Conservation (phyloP, 768 basidiomycete species). For the Pleurotus tuber-regium region DNA sequence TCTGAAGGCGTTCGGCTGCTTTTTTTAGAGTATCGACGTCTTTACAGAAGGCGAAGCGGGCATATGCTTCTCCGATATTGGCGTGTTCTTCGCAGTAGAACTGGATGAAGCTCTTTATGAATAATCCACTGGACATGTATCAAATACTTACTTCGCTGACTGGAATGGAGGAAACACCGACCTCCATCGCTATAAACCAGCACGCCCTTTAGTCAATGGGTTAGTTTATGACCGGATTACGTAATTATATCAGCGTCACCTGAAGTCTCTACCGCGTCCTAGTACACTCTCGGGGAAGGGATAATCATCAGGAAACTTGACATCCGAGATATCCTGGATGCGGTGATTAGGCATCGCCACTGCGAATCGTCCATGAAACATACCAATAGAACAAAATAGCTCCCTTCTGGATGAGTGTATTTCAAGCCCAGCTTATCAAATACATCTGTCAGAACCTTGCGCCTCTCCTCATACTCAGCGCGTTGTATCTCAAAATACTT, state of each 20-base stretch:
- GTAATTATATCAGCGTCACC: conserved; percentile 31
- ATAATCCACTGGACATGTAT: not conserved
- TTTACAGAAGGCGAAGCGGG: conserved; percentile 95
- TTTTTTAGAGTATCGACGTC: conserved; percentile 78
- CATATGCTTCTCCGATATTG: conserved; percentile 81
- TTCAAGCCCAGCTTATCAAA: conserved; percentile 82
- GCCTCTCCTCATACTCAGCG: conserved; percentile 77
- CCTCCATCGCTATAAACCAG: conserved; percentile 91
- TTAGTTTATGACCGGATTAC: conserved; percentile 10
- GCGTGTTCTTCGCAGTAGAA: conserved; percentile 92
- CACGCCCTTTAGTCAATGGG: conserved; percentile 56
- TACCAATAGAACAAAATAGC: conserved; percentile 87
- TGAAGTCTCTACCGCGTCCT: conserved; percentile 87
- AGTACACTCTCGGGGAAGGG: conserved; percentile 73
- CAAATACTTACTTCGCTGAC: conserved; percentile 80
- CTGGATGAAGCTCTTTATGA: conserved; percentile 34
- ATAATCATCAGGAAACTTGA: conserved; percentile 83
- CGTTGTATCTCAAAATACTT: conserved; percentile 78
- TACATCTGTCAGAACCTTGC: conserved; percentile 68
- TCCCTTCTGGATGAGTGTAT: conserved; percentile 87
- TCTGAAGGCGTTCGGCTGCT: conserved; percentile 82
- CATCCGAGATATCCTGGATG: conserved; percentile 66
- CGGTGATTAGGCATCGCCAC: not conserved
- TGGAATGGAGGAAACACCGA: conserved; percentile 91
- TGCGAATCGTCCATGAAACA: conserved; percentile 1